phyloP scores from a whole-genome alignment of 2,329 filamentous ascomycete genomes.

The Akanthomyces dipterigenus region DNA sequence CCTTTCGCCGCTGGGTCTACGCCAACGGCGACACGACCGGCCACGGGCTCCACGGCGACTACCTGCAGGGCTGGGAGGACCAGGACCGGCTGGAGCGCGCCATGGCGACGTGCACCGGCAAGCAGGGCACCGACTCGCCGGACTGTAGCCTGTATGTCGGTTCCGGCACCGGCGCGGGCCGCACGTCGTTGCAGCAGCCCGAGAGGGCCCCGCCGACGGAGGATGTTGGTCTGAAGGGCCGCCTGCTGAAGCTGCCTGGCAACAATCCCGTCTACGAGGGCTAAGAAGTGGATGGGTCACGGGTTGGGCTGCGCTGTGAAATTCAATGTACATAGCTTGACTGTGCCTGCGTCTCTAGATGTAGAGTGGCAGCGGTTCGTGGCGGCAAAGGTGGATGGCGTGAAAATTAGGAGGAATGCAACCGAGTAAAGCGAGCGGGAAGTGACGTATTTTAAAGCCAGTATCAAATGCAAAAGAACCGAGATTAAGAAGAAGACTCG shows the following conservation, averaged over 20 bases:
- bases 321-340: not conserved
- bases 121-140: conserved; percentile 16
- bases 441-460: not conserved
- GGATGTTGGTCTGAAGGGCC: conserved; percentile 20
- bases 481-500: no score
- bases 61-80: conserved; percentile 23
- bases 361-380: no score
- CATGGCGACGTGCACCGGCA: conserved; percentile 22
- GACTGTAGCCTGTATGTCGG: conserved; percentile 21
- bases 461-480: no score
- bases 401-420: not conserved
- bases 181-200: conserved; percentile 12
- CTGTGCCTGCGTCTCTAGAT: not conserved
- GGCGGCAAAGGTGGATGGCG: not conserved
- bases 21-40: conserved; percentile 22
- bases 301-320: not conserved
- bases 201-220: conserved; percentile 18
- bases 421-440: not conserved
- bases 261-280: conserved; percentile 19
- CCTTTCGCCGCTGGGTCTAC: conserved; percentile 22
- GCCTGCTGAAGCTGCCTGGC: conserved; percentile 19
- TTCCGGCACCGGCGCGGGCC: conserved; percentile 17
- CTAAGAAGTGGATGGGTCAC: not conserved
- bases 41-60: conserved; percentile 24
- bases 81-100: conserved; percentile 20